phyloP scores from a whole-genome alignment of 352 stramenopile species.

The Thraustochytrium aureum region DNA sequence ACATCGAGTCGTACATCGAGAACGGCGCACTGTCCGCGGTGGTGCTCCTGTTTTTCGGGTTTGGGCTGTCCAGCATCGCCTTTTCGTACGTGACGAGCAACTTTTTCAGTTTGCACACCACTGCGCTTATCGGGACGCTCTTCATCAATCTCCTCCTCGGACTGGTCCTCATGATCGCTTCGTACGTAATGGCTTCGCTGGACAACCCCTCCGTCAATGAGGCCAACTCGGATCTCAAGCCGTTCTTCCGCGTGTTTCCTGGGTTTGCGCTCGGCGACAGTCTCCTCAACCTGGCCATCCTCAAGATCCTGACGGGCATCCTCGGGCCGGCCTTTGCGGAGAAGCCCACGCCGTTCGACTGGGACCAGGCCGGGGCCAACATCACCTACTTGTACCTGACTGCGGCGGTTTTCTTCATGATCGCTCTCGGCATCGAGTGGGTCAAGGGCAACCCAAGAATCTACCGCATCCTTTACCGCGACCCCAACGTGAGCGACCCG shows the following conservation, averaged over 20 bases:
- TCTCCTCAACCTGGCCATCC: constrained; percentile 60
- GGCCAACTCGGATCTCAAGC: constrained; percentile 65
- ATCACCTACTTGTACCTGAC: constrained; percentile 45
- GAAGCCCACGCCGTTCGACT: constrained; percentile 52
- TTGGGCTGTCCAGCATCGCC: constrained; percentile 60
- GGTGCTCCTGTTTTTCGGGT: constrained; percentile 63
- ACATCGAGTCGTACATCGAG: constrained; percentile 60
- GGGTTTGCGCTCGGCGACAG: constrained; percentile 66
- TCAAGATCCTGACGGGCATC: constrained; percentile 4
- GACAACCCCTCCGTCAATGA: constrained; percentile 54
- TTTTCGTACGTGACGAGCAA: constrained; percentile 62
- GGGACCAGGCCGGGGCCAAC: constrained; percentile 53
- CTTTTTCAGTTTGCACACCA: constrained; percentile 60
- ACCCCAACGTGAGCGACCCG: neutral
- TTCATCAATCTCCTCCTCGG: constrained; percentile 62
- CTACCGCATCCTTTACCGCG: constrained; percentile 53
- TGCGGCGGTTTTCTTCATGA: constrained; percentile 53
- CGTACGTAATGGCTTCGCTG: constrained; percentile 62
- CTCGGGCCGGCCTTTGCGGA: neutral
- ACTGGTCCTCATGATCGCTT: constrained; percentile 63
- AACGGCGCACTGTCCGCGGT: constrained; percentile 60
- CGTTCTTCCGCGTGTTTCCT: constrained; percentile 71
- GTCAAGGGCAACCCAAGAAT: constrained; percentile 59
- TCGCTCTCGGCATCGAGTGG: constrained; percentile 58
- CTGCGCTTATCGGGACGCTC: constrained; percentile 63